Evolutionary conservation across 805 yeast genomes (phyloP).

Genomic region (Ogataea henricii): DNA sequence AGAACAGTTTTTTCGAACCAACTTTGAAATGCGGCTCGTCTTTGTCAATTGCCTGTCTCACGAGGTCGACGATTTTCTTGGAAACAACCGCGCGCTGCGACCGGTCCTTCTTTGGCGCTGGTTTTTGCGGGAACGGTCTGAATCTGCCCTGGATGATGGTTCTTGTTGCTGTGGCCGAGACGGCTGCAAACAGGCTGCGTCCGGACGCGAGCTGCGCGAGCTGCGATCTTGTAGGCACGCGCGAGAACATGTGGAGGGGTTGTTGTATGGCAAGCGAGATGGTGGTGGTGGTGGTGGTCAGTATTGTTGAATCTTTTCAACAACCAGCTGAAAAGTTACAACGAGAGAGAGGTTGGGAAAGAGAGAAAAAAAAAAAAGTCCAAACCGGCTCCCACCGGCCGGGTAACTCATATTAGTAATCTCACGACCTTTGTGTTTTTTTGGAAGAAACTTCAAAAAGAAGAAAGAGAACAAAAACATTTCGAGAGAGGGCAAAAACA

Average conservation of each 20-base stretch:
- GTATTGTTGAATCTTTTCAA: not conserved
- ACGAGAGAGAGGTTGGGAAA: not conserved
- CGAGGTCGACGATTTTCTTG: constrained; percentile 30
- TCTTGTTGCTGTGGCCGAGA: constrained; percentile 16
- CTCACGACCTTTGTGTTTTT: not conserved
- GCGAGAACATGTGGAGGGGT: constrained; percentile 3
- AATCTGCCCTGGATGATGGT: constrained; percentile 32
- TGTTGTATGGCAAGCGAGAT: too few species aligned
- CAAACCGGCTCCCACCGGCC: not conserved
- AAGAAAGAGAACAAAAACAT: constrained; percentile 7
- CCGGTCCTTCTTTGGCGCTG: constrained; percentile 21
- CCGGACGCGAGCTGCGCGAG: constrained; percentile 1
- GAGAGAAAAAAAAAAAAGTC: not conserved
- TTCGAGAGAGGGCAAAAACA: constrained; percentile 4
- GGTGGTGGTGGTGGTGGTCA: not conserved
- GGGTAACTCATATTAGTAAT: constrained; percentile 1
- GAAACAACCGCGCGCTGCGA: constrained; percentile 30
- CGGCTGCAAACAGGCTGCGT: constrained; percentile 11
- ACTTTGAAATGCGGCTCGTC: constrained; percentile 80
- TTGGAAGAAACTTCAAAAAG: constrained; percentile 4
- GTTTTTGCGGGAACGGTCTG: constrained; percentile 32
- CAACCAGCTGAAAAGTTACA: not conserved
- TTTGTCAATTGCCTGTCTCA: constrained; percentile 51
- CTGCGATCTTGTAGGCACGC: constrained; percentile 1
- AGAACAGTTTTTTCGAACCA: constrained; percentile 75